A percentile compares a stretch with the other conserved stretches of the same genome.
Evolutionary conservation across 1,139 yeast genomes (phyloP).

Genomic region (Candida sp.): DNA sequence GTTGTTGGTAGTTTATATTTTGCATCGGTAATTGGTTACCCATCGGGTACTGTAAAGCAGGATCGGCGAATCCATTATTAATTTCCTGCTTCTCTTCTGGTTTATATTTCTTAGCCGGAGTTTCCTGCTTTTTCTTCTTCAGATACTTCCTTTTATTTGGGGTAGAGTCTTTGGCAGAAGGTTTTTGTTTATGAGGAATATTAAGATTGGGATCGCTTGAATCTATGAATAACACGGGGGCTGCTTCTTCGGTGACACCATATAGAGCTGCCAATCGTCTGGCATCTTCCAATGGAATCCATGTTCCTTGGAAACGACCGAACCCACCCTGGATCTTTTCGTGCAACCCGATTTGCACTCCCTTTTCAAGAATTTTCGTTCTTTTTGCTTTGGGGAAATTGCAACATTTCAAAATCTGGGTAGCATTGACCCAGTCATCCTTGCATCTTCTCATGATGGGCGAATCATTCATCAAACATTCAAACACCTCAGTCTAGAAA

Average conservation of each 20-base stretch:
- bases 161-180: slow-evolving; percentile 38
- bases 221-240: slow-evolving; percentile 51
- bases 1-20: slow-evolving; percentile 4
- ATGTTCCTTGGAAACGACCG: slow-evolving; percentile 96
- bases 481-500: slow-evolving; percentile 66
- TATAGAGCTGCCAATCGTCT: slow-evolving; percentile 51
- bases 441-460: slow-evolving; percentile 91
- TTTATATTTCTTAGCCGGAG: slow-evolving; percentile 33
- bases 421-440: slow-evolving; percentile 98
- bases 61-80: neutral
- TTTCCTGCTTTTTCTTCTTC: slow-evolving; percentile 31
- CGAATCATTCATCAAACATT: slow-evolving; percentile 73
- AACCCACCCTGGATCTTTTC: slow-evolving; percentile 98
- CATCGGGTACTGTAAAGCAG: slow-evolving; percentile 7
- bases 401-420: slow-evolving; percentile 92
- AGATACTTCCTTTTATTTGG: slow-evolving; percentile 44
- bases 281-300: slow-evolving; percentile 80
- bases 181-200: slow-evolving; percentile 47
- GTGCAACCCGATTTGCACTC: slow-evolving; percentile 81
- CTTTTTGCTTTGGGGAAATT: slow-evolving; percentile 93
- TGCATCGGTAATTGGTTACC: neutral
- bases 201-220: slow-evolving; percentile 45
- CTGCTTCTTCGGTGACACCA: slow-evolving; percentile 51
- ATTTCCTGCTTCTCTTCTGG: slow-evolving; percentile 12
- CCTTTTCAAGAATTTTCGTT: slow-evolving; percentile 87